Evolutionary conservation across 2,329 filamentous ascomycete genomes (phyloP), one percentile per base, ranked within the genome.

Genomic region (Fusarium nanum): DNA sequence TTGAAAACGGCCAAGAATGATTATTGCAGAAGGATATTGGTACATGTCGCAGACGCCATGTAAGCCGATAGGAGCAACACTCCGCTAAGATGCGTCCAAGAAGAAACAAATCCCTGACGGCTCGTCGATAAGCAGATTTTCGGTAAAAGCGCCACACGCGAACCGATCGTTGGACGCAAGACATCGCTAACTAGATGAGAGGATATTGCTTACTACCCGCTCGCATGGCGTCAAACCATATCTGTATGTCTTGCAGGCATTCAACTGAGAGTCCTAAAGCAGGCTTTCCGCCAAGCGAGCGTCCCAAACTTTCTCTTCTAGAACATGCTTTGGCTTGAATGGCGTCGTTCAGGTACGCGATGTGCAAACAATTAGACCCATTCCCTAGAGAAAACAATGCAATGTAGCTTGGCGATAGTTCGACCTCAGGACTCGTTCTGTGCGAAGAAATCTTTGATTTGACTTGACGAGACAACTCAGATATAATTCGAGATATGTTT

Each of bases 401-500:
- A 66, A 52, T 47, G 25, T 27, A 55, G 27, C 32, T 68, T 45
- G 40, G 32, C 18, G 30, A 66, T 49, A 25, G 34, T 20, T 55
- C 40, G 34, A 34, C 44, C 20, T 16, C 52, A 22, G 16, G 45
- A 44, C 25, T 48, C 44, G 44, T 20, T 25, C 34, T 58, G 52
- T 52, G 18, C 30, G 44, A 64, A 54, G 27, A 53, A n/a, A 34
- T 37, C 46, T 56, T 18, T 41, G 30, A 50, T 56, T 18, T 41
- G 30, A 50, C 40, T 50, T 48, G 42, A 41, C 27, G 7, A 49
- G 40, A 48, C 32, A 44, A 23, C 42, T 53, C 55, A 30, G 37
- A 45, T 60, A 53, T 52, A 30, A n/a, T 52, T 61, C 45, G 49
- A 67, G 54, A 30, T 48, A 46, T 66, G 62, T 69, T 67, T 65